These are phyloP conservation scores for Nicotiana tabacum DNA, from an alignment of 257 asterid species.

Conservation along the genomic window DNA sequence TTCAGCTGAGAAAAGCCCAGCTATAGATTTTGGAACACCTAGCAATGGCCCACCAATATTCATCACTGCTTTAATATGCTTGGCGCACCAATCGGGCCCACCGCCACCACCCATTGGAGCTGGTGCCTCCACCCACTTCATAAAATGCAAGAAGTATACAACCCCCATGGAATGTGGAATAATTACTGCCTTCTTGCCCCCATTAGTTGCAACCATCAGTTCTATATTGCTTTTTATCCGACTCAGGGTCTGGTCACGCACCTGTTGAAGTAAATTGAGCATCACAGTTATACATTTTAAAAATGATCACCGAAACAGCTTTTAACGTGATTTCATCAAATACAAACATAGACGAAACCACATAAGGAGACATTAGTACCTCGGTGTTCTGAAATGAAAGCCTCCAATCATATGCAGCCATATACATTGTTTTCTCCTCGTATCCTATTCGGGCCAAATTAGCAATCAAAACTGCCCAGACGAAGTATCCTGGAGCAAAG, in stretches of 20 bases:
- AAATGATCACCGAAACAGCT: neutral
- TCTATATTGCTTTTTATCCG: conserved; percentile 78
- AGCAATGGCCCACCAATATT: conserved; percentile 84
- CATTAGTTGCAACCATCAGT: conserved; percentile 72
- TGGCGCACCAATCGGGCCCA: conserved; percentile 91
- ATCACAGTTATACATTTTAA: neutral
- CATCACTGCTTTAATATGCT: conserved; percentile 78
- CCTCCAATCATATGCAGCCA: conserved; percentile 99
- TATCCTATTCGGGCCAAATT: conserved; percentile 88
- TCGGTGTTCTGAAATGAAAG: conserved; percentile 94
- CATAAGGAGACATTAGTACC: conserved; percentile 33
- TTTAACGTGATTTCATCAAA: neutral
- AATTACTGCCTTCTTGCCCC: conserved; percentile 81
- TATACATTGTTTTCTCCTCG: conserved; percentile 92
- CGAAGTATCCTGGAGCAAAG: conserved; percentile 93
- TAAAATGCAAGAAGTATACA: conserved; percentile 75
- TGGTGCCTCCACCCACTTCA: conserved; percentile 96
- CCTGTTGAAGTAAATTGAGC: conserved; percentile 33
- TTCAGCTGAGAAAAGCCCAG: conserved; percentile 82
- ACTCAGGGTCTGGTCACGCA: conserved; percentile 73
- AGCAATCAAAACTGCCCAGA: conserved; percentile 94
- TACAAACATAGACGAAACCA: neutral
- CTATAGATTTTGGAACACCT: conserved; percentile 78
- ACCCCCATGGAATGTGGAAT: conserved; percentile 97
- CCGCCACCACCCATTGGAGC: conserved; percentile 96